These are phyloP conservation scores for Neophaeococcomyces mojaviensis DNA, from an alignment of 2,329 filamentous ascomycete species.

Conservation along the genomic window DNA sequence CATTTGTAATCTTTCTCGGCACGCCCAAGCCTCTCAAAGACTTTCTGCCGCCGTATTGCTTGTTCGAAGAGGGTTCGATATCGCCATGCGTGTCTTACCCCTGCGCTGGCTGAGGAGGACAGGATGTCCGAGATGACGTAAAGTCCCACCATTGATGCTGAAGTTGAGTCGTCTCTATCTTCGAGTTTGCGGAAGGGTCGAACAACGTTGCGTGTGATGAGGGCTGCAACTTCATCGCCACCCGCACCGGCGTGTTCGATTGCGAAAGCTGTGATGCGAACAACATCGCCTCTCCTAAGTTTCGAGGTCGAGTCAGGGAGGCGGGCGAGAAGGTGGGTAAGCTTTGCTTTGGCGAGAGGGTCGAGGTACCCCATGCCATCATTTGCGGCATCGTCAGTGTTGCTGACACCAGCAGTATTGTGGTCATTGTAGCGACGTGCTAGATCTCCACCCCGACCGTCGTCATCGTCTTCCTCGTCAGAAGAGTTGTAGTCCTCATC, in stretches of 20 bases:
- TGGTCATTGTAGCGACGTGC: slow-evolving; percentile 34
- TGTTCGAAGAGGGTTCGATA: slow-evolving; percentile 74
- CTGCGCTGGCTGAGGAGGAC: slow-evolving; percentile 66
- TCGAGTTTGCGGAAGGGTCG: slow-evolving; percentile 57
- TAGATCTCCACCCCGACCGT: slow-evolving; percentile 32
- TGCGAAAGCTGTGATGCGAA: slow-evolving; percentile 77
- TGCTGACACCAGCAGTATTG: slow-evolving; percentile 19
- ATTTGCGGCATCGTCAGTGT: slow-evolving; percentile 15
- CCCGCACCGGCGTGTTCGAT: slow-evolving; percentile 79
- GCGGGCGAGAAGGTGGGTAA: slow-evolving; percentile 74
- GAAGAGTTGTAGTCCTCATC: slow-evolving; percentile 81
- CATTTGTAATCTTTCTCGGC: slow-evolving; percentile 66
- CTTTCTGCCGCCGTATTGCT: slow-evolving; percentile 58
- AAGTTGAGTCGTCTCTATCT: slow-evolving; percentile 55
- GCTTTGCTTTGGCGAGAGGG: slow-evolving; percentile 73
- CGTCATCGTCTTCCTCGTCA: slow-evolving; percentile 67
- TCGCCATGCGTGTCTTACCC: slow-evolving; percentile 76
- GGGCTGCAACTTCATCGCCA: slow-evolving; percentile 82
- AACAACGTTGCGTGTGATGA: slow-evolving; percentile 75
- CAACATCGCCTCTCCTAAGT: slow-evolving; percentile 77
- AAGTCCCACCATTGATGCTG: slow-evolving; percentile 69
- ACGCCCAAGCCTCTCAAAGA: slow-evolving; percentile 68
- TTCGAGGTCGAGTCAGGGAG: slow-evolving; percentile 68
- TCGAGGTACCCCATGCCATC: slow-evolving; percentile 63
- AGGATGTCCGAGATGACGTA: slow-evolving; percentile 77